A percentile compares a stretch with the other conserved stretches of the same genome.
These are phyloP conservation scores for Aspergillus versicolor DNA, from an alignment of 2,329 filamentous ascomycete genomes.

Conservation along the genomic window DNA sequence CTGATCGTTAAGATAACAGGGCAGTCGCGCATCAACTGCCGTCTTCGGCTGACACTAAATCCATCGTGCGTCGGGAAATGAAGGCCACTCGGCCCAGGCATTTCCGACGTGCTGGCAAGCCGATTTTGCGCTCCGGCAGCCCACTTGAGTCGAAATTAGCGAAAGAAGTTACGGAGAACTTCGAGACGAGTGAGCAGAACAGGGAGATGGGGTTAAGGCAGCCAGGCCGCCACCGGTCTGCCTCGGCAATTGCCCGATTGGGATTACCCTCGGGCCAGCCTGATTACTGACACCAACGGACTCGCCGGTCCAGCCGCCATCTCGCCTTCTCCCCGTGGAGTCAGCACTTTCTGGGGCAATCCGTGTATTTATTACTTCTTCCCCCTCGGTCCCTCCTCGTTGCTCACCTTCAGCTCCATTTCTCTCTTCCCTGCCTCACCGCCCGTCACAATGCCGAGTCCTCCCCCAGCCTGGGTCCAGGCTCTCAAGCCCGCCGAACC, in stretches of 20 bases:
- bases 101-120: not conserved
- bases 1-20: not conserved
- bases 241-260: constrained; percentile 3
- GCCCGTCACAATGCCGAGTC: constrained; percentile 33
- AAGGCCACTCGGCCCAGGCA: not conserved
- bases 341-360: not conserved
- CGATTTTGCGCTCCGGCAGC: not conserved
- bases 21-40: not conserved
- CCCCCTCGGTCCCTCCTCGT: not conserved
- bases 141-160: no score
- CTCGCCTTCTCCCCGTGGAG: not conserved
- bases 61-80: not conserved
- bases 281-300: not conserved
- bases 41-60: not conserved
- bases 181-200: no score
- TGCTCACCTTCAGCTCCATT: not conserved
- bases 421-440: not conserved
- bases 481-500: constrained; percentile 64
- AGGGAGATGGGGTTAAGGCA: not conserved
- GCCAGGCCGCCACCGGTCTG: not conserved
- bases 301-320: not conserved
- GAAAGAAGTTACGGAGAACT: no score
- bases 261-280: constrained; percentile 3
- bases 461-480: constrained; percentile 64
- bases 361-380: constrained; percentile 5